Evolutionary conservation across 169 alveolate genomes (phyloP), one percentile per base, ranked within the genome.

Genomic region (Plasmodium cynomolgi): DNA sequence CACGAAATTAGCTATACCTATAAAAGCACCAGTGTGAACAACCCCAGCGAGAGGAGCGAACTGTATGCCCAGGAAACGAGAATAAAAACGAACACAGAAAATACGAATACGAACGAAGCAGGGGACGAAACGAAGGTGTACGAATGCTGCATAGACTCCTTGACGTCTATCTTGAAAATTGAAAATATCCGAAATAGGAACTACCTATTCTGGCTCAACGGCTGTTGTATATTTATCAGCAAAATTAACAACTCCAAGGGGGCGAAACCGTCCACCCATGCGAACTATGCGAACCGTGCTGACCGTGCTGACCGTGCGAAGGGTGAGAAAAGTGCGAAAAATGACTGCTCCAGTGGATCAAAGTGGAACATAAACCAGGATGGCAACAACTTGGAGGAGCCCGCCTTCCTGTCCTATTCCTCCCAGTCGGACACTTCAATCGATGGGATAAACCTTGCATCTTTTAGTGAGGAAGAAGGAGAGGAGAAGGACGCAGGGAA

Each of bases 131-230:
- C 95, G 23, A 91, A 91, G 75, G 95, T 91, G 8, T 91, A 72
- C 56, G 95, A 91, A 91, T 71, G 83, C n/a, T 41, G 82, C 26
- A 26, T 91, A 2, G 95, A 91, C n/a, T 91, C 95, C 13, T 82
- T 91, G 37, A 39, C 73, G 2, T 91, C 95, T 34, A 91, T 91
- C 83, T 31, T 91, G 58, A 81, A 82, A 81, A 82, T 91, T 54
- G 95, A 91, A 81, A 91, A 81, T 47, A 82, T 91, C 29, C 9
- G 92, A 56, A 91, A 91, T 82, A 81, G 75, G 83, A 82, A 91
- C 44, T 91, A 91, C 77, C 71, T 91, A 33, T 91, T 91, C 34
- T 91, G 95, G 95, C 81, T 91, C 20, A 91, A 91, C 75, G 95
- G 92, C 2, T 91, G 92, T 44, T 82, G 86, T 26, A 72, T 91